Evolutionary conservation across 805 yeast species (phyloP).

Genomic region (Candida argentea): DNA sequence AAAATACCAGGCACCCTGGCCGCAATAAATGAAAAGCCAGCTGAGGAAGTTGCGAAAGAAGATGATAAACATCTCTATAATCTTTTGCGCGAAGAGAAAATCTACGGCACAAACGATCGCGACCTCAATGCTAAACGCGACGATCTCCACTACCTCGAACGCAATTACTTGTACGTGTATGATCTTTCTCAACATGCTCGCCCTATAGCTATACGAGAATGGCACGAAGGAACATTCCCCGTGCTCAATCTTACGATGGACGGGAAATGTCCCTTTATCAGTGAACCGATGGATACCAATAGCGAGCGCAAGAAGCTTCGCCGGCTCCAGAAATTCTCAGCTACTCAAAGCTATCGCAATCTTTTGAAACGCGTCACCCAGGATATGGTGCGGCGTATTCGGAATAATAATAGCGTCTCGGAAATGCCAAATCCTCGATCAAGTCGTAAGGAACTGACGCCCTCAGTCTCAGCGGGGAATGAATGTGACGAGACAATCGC

Average conservation of each 20-base stretch:
- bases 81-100: constrained; percentile 72
- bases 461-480: no score
- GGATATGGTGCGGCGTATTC: constrained; percentile 10
- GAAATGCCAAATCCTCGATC: no score
- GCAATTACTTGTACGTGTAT: constrained; percentile 62
- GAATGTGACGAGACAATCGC: constrained; percentile 10
- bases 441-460: no score
- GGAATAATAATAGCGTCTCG: no score
- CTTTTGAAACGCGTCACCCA: constrained; percentile 24
- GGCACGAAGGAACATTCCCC: constrained; percentile 49
- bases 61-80: constrained; percentile 21
- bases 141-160: constrained; percentile 73
- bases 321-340: constrained; percentile 29
- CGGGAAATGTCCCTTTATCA: constrained; percentile 80
- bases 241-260: constrained; percentile 48
- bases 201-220: constrained; percentile 77
- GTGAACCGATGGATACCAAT: constrained; percentile 36
- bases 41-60: constrained; percentile 1
- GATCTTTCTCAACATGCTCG: constrained; percentile 70
- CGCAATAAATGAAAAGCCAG: constrained; percentile 2
- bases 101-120: constrained; percentile 79
- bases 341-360: constrained; percentile 32
- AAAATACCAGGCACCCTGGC: constrained; percentile 2
- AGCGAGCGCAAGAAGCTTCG: constrained; percentile 30
- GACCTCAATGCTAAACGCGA: constrained; percentile 80